These are phyloP conservation scores for Quercus rubra DNA, from an alignment of 306 rosid species.

Conservation along the genomic window DNA sequence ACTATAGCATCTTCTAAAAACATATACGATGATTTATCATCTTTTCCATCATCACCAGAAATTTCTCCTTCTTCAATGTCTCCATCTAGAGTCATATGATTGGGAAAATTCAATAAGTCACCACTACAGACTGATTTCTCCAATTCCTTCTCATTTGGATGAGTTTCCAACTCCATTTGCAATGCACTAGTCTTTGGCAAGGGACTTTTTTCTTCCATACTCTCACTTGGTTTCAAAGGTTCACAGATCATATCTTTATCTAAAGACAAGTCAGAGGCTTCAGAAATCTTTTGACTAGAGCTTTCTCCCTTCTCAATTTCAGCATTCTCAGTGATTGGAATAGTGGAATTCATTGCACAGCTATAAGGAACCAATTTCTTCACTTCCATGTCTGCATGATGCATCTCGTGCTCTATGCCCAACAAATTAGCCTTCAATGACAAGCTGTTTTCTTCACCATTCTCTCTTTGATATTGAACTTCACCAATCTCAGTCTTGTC, in stretches of 20 bases:
- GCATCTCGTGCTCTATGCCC: constrained; percentile 12
- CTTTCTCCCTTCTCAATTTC: constrained; percentile 29
- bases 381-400: constrained; percentile 26
- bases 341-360: background rate
- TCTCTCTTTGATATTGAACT: constrained; percentile 16
- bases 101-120: constrained; percentile 18
- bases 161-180: constrained; percentile 19
- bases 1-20: constrained; percentile 31
- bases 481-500: background rate
- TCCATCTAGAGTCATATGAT: constrained; percentile 25
- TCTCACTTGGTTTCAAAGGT: constrained; percentile 19
- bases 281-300: constrained; percentile 22
- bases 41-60: constrained; percentile 38
- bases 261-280: constrained; percentile 10
- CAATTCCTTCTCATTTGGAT: constrained; percentile 14
- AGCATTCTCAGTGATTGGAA: constrained; percentile 27
- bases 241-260: constrained; percentile 22
- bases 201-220: constrained; percentile 1
- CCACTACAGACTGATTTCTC: constrained; percentile 7
- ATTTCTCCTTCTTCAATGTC: constrained; percentile 85
- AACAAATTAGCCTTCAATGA: constrained; percentile 2
- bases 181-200: constrained; percentile 3
- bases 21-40: constrained; percentile 29
- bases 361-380: constrained; percentile 19
- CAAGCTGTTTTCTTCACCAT: constrained; percentile 8